Base-by-base conservation (phyloP, 352 stramenopile species). In the Blastocystis sp. region DNA sequence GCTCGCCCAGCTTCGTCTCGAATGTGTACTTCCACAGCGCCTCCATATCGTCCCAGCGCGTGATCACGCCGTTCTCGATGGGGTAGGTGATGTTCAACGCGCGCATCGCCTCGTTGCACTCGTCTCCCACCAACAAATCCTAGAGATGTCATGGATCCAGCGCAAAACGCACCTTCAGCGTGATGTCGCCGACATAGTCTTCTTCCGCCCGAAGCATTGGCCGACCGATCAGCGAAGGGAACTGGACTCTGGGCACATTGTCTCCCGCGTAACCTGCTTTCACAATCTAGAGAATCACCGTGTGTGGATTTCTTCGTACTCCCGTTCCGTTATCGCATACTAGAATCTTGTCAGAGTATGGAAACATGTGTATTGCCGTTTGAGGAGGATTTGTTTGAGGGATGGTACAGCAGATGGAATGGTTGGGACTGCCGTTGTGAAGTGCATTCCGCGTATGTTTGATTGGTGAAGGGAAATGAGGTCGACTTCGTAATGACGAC, bases 11-110 rank as follows among this genome's bases (percentile, higher is more conserved):
- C 1, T 94, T 94, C 81, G 97, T 94, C 76, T 95, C 91, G 91
- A 98, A 98, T 68, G 94, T 97, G 91, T 98, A 97, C 90, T 98
- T 95, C 95, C 95, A 98, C 43, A 98, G 91, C 89, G 97, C 94
- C 90, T 98, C 93, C 95, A 98, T 98, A 89, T 98, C 95, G 74
- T 97, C 94, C 95, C 95, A 98, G 91, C 97, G 97, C 90, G 95
- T 95, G 11, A 98, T 94, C 76, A 98, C 97, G 54, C 95, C 95
- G 89, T 98, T 97, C 90, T 98, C 94, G 38, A 98, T 94, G 4
- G 92, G 92, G 89, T 94, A 94, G 52, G 78, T 91, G 71, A 92
- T 92, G 28, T 92, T 89, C 6, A 93, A 65, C 19, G 91, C 89
- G 42, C 81, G 81, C 63, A 91, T 88, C 21, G 90, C 90, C 59